Evolutionary conservation across 1,139 yeast genomes (phyloP).

Genomic region (Nematodospora anomalae): DNA sequence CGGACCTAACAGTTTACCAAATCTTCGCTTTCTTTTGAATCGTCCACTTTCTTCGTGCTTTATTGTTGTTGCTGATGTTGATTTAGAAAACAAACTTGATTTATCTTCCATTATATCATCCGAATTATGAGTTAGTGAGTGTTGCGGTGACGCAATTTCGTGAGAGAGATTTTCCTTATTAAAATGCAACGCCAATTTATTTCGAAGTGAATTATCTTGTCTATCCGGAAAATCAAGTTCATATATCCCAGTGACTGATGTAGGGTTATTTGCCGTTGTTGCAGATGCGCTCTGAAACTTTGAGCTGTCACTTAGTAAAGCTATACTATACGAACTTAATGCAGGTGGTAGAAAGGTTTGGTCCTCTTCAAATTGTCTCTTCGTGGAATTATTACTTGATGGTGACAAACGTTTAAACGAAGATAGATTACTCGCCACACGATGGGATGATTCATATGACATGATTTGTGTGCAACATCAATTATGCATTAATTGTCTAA

Average conservation of each 20-base stretch:
- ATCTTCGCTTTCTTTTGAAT: slow-evolving; percentile 31
- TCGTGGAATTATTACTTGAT: slow-evolving; percentile 10
- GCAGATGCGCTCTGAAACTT: slow-evolving; percentile 9
- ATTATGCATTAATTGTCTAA: too few species aligned
- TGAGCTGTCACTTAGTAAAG: slow-evolving; percentile 30
- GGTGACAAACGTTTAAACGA: slow-evolving; percentile 1
- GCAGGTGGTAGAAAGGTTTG: slow-evolving; percentile 63
- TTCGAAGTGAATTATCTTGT: slow-evolving; percentile 19
- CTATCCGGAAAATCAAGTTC: slow-evolving; percentile 17
- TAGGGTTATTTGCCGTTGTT: slow-evolving; percentile 9
- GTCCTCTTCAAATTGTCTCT: slow-evolving; percentile 34
- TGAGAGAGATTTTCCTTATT: slow-evolving; percentile 15
- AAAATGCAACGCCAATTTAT: slow-evolving; percentile 37
- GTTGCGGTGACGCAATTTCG: slow-evolving; percentile 5
- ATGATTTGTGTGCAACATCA: not conserved
- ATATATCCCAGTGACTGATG: slow-evolving; percentile 11
- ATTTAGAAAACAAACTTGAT: slow-evolving; percentile 5
- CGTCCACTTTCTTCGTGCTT: slow-evolving; percentile 1
- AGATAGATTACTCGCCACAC: slow-evolving; percentile 1
- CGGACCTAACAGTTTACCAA: slow-evolving; percentile 41
- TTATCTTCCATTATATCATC: slow-evolving; percentile 14
- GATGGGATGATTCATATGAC: slow-evolving; percentile 1
- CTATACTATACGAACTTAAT: slow-evolving; percentile 56
- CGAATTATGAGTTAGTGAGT: slow-evolving; percentile 7
- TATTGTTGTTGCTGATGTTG: slow-evolving; percentile 8